Percentiles rank a stretch among this genome's conserved stretches.
Conservation (phyloP, 1,284 basidiomycete species). For the Peniophora sp. region DNA sequence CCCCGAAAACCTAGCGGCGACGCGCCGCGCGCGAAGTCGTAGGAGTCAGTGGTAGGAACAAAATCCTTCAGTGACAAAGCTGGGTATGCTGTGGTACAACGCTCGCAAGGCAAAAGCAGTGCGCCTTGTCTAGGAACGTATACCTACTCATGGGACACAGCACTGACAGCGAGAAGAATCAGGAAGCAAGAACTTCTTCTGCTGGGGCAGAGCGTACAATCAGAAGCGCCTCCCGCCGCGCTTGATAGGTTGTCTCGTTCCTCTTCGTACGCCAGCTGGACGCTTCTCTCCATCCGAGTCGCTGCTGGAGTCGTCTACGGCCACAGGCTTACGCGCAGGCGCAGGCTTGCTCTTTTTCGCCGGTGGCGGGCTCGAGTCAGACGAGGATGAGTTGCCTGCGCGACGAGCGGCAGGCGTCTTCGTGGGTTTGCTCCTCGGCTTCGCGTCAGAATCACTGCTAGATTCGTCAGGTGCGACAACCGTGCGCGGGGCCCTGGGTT, state of each 20-base stretch:
- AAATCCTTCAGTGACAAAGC: too few relatives aligned
- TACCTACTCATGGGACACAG: too few relatives aligned
- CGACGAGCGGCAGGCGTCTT: slow-evolving; percentile 3
- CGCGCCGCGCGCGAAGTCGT: too few relatives aligned
- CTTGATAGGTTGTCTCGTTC: slow-evolving; percentile 64
- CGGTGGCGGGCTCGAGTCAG: slow-evolving; percentile 23
- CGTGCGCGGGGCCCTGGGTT: too few relatives aligned
- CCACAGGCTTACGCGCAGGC: slow-evolving; percentile 15
- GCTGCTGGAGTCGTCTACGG: slow-evolving; percentile 48
- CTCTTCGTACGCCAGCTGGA: slow-evolving; percentile 23
- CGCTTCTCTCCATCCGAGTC: slow-evolving; percentile 18
- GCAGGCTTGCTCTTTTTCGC: slow-evolving; percentile 38
- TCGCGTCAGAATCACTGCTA: too few relatives aligned
- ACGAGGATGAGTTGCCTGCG: neutral
- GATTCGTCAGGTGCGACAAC: too few relatives aligned
- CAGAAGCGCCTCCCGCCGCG: slow-evolving; percentile 66
- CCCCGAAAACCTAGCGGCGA: too few relatives aligned
- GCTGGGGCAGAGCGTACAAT: slow-evolving; percentile 11
- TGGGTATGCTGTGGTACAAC: too few relatives aligned
- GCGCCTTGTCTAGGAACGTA: too few relatives aligned
- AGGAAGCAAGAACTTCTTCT: neutral
- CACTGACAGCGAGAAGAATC: neutral
- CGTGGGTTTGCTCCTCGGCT: slow-evolving; percentile 1
- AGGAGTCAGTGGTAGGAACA: too few relatives aligned
- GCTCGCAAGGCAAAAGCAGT: too few relatives aligned